Conservation (phyloP, 208 protist genomes). For the Trypanosoma theileri region DNA sequence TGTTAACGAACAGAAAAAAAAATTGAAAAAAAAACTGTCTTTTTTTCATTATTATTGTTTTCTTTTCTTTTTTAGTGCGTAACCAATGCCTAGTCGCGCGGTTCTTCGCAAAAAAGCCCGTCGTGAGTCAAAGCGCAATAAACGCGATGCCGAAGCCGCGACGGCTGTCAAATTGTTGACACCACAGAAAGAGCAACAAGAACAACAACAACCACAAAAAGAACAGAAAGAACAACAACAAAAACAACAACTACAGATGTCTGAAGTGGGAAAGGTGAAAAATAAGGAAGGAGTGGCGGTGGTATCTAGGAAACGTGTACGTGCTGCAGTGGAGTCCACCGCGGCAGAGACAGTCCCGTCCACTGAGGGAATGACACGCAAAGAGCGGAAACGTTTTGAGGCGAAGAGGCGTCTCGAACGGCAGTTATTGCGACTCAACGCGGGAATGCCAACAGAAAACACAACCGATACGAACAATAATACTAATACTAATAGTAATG, state of each 20-base stretch:
- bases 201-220: not conserved
- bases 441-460: not conserved
- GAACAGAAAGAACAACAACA: not conserved
- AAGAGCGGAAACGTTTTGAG: conserved; percentile 60
- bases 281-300: not conserved
- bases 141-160: conserved; percentile 20
- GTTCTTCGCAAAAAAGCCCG: conserved; percentile 82
- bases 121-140: conserved; percentile 64
- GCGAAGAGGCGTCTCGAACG: conserved; percentile 53
- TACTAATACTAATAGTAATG: conserved; percentile 5
- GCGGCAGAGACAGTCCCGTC: conserved; percentile 13
- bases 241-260: not conserved
- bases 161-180: not conserved
- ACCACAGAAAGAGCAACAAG: not conserved
- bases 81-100: conserved; percentile 74
- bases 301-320: conserved; percentile 1
- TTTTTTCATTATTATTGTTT: not conserved
- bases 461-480: conserved; percentile 11
- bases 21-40: not conserved
- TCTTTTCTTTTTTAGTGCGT: conserved; percentile 10
- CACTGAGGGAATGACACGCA: conserved; percentile 46
- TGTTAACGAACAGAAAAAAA: not conserved
- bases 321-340: not conserved
- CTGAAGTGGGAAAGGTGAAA: not conserved
- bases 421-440: conserved; percentile 52